These are phyloP conservation scores for Thalassiosira mediterranea DNA, from an alignment of 352 stramenopile genomes.

Conservation along the genomic window DNA sequence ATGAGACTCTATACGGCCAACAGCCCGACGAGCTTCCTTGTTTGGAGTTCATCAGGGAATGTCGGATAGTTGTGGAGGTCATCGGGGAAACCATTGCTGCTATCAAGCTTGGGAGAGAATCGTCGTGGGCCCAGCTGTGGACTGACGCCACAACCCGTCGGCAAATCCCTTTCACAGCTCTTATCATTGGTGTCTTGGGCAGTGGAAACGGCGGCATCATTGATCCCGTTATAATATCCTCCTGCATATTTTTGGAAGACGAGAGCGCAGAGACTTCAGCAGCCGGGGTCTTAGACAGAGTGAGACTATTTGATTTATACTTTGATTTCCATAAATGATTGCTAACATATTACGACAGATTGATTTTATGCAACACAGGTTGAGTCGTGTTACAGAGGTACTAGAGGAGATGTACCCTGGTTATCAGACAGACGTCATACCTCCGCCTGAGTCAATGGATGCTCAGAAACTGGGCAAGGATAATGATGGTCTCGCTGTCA, in stretches of 20 bases:
- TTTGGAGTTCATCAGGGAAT: constrained; percentile 7
- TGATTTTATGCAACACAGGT: constrained; percentile 11
- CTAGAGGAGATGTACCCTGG: neutral
- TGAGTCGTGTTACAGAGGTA: neutral
- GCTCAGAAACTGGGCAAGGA: constrained; percentile 19
- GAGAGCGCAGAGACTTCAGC: constrained; percentile 20
- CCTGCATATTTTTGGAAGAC: constrained; percentile 37
- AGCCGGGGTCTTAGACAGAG: constrained; percentile 8
- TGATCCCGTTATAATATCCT: constrained; percentile 31
- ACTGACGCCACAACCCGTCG: neutral
- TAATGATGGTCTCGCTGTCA: constrained; percentile 7
- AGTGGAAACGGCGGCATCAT: constrained; percentile 6
- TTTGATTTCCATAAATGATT: no score
- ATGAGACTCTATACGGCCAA: neutral
- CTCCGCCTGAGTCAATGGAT: constrained; percentile 18
- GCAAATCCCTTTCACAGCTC: constrained; percentile 21
- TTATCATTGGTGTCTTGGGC: constrained; percentile 32
- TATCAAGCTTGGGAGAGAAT: neutral
- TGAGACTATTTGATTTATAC: neutral
- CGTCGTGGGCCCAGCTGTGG: neutral
- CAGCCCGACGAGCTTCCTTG: neutral
- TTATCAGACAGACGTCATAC: neutral
- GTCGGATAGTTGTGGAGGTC: constrained; percentile 1
- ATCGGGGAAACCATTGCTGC: constrained; percentile 4
- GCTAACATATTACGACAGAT: neutral